phyloP scores from a whole-genome alignment of 2,329 filamentous ascomycete genomes.

The Chrysosporium keratinophilum region DNA sequence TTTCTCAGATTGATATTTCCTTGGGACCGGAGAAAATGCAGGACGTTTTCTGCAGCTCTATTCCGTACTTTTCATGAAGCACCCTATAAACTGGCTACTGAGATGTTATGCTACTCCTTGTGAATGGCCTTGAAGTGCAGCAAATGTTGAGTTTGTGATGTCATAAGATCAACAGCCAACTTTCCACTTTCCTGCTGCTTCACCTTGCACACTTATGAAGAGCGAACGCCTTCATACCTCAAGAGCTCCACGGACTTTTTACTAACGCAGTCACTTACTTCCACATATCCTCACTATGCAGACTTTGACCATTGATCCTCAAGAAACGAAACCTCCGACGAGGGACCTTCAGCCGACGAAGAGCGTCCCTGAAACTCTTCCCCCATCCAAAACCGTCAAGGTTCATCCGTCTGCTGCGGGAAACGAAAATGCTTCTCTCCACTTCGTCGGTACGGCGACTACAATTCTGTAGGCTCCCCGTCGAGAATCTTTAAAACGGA shows the following conservation, averaged over 20 bases:
- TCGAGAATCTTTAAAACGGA: neutral
- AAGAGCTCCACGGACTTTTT: too few species aligned
- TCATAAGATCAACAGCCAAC: neutral
- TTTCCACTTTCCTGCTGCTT: too few species aligned
- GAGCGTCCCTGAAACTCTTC: conserved; percentile 28
- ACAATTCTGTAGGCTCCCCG: conserved; percentile 25
- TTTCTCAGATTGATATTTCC: too few species aligned
- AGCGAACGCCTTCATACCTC: too few species aligned
- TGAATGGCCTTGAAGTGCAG: neutral
- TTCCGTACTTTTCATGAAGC: too few species aligned
- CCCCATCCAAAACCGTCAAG: conserved; percentile 38
- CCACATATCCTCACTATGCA: conserved; percentile 26
- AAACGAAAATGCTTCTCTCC: conserved; percentile 29
- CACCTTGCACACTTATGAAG: too few species aligned
- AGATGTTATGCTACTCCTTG: too few species aligned
- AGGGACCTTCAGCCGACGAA: conserved; percentile 25
- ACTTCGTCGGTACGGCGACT: conserved; percentile 34
- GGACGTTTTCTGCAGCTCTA: too few species aligned
- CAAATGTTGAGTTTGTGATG: neutral
- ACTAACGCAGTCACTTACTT: too few species aligned
- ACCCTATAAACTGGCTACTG: too few species aligned
- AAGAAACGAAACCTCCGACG: conserved; percentile 29
- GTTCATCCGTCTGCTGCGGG: conserved; percentile 31
- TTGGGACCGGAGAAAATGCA: too few species aligned
- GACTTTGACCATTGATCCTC: conserved; percentile 33